These are phyloP conservation scores for Ceratobasidium sp. DNA, from an alignment of 1,284 basidiomycete genomes.

Conservation along the genomic window DNA sequence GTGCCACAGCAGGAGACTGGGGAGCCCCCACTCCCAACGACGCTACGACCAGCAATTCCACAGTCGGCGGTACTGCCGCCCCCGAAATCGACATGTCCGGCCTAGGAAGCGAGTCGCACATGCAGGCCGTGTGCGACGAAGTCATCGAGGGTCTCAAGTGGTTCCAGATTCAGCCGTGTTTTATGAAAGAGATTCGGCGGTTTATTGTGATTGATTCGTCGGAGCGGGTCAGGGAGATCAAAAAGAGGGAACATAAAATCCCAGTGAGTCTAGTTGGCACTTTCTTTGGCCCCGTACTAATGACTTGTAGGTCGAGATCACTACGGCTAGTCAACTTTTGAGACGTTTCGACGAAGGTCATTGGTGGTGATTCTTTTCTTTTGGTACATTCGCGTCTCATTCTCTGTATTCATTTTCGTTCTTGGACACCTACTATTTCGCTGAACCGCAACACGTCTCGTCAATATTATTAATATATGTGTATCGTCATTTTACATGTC, in stretches of 20 bases:
- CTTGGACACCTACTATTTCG: too few species aligned
- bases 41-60: not conserved
- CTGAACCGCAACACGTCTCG: too few species aligned
- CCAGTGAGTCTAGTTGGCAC: not conserved
- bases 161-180: constrained; percentile 31
- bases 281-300: not conserved
- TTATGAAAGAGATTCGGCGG: constrained; percentile 24
- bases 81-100: not conserved
- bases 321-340: not conserved
- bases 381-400: too few species aligned
- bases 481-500: constrained; percentile 42
- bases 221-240: not conserved
- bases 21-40: not conserved
- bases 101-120: not conserved
- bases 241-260: too few species aligned
- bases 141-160: constrained; percentile 24
- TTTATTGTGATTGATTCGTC: constrained; percentile 29
- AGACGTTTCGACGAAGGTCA: not conserved
- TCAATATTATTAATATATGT: not conserved
- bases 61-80: not conserved
- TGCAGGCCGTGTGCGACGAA: constrained; percentile 5
- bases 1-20: too few species aligned
- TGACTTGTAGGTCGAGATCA: not conserved
- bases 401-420: not conserved
- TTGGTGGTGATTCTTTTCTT: too few species aligned